Percentiles rank a stretch among this genome's conserved stretches.
phyloP scores from a whole-genome alignment of 2,329 filamentous ascomycete species.

The Alternaria viburni region DNA sequence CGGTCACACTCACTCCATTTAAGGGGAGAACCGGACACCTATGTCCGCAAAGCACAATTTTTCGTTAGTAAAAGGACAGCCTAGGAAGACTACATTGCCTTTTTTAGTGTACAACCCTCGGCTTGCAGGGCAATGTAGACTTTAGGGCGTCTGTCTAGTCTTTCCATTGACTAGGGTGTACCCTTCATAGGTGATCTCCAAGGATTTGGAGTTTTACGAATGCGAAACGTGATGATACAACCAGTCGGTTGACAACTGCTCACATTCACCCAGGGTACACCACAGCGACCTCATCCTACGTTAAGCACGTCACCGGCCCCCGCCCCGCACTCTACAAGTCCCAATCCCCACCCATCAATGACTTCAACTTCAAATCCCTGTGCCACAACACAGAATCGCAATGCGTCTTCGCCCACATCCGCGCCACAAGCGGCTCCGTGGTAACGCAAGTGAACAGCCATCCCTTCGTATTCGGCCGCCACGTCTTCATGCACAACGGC shows the following conservation, averaged over 20 bases:
- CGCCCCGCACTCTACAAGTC: conserved; percentile 61
- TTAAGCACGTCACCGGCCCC: conserved; percentile 45
- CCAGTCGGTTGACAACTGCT: background rate
- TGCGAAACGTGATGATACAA: background rate
- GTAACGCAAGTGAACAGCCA: conserved; percentile 61
- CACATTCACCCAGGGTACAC: conserved; percentile 52
- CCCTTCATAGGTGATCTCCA: background rate
- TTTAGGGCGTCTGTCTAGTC: background rate
- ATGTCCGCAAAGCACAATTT: background rate
- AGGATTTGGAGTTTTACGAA: fast-evolving
- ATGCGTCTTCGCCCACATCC: conserved; percentile 61
- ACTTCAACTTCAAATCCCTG: conserved; percentile 61
- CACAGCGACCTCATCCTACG: conserved; percentile 50
- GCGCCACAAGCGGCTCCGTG: conserved; percentile 57
- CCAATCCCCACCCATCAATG: conserved; percentile 59
- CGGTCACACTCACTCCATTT: background rate
- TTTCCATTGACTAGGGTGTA: background rate
- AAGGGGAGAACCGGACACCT: background rate
- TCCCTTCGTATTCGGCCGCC: conserved; percentile 62
- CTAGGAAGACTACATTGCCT: background rate
- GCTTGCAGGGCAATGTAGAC: background rate
- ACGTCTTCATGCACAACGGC: conserved; percentile 65
- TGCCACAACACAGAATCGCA: conserved; percentile 59
- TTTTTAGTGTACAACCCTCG: background rate
- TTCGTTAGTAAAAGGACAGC: background rate